phyloP scores from a whole-genome alignment of 176 grass and related monocot genomes.

The Eleusine coracana region DNA sequence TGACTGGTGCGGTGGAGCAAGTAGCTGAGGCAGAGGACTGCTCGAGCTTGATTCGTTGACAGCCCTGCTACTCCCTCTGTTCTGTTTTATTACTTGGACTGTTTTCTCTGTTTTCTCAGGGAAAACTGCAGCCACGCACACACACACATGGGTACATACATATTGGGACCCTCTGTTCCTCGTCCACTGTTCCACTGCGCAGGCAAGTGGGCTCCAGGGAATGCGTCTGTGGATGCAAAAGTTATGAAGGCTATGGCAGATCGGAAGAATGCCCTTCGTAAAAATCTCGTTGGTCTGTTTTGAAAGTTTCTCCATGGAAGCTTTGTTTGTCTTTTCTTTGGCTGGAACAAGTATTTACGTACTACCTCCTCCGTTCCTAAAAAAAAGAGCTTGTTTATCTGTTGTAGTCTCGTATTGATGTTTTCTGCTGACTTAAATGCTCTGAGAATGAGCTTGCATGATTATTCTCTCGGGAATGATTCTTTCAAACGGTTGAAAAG shows the following conservation, averaged over 20 bases:
- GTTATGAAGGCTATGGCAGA: conserved; percentile 40
- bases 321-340: neutral
- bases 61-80: neutral
- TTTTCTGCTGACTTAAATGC: too few relatives aligned
- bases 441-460: too few relatives aligned
- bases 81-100: neutral
- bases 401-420: neutral
- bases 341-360: neutral
- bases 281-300: neutral
- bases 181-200: neutral
- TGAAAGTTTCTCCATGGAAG: neutral
- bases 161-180: neutral
- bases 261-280: neutral
- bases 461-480: too few relatives aligned
- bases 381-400: neutral
- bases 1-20: neutral
- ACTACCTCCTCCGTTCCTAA: neutral
- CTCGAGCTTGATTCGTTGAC: neutral
- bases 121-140: neutral
- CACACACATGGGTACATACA: neutral
- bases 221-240: conserved; percentile 29
- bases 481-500: too few relatives aligned
- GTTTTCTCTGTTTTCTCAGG: neutral
- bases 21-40: neutral
- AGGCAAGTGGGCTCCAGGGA: conserved; percentile 28